Evolutionary conservation across 192 early-diverging fungal species (phyloP).

Genomic region (Endogone sp.): DNA sequence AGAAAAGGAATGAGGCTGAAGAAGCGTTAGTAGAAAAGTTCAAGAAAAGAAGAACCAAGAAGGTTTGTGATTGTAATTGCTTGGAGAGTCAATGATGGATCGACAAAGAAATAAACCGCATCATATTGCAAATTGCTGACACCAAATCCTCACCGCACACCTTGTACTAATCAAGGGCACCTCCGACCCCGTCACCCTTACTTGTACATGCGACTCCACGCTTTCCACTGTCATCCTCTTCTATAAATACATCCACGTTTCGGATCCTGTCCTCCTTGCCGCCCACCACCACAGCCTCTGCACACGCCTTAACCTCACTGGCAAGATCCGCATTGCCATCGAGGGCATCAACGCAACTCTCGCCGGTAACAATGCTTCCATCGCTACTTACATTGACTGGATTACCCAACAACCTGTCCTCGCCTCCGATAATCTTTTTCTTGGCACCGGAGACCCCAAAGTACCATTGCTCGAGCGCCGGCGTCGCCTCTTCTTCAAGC

Average conservation of each 20-base stretch:
- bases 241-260: slow-evolving; percentile 36
- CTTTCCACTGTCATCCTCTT: slow-evolving; percentile 44
- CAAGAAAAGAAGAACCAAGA: background rate
- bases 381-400: slow-evolving; percentile 43
- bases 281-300: slow-evolving; percentile 30
- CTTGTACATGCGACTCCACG: slow-evolving; percentile 31
- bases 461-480: background rate
- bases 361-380: slow-evolving; percentile 37
- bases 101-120: no score
- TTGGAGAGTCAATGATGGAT: no score
- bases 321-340: slow-evolving; percentile 46
- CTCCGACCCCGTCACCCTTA: slow-evolving; percentile 38
- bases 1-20: background rate
- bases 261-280: slow-evolving; percentile 32
- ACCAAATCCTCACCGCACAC: no score
- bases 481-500: slow-evolving; percentile 54
- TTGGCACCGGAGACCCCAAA: background rate
- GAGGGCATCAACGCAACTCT: slow-evolving; percentile 70
- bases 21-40: background rate
- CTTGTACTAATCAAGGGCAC: slow-evolving; percentile 22
- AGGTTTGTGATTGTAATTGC: background rate
- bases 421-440: background rate
- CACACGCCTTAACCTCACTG: slow-evolving; percentile 26
- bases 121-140: no score
- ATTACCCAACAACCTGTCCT: slow-evolving; percentile 11